Conservation (phyloP, 768 basidiomycete genomes). For the Lentinus brumalis region DNA sequence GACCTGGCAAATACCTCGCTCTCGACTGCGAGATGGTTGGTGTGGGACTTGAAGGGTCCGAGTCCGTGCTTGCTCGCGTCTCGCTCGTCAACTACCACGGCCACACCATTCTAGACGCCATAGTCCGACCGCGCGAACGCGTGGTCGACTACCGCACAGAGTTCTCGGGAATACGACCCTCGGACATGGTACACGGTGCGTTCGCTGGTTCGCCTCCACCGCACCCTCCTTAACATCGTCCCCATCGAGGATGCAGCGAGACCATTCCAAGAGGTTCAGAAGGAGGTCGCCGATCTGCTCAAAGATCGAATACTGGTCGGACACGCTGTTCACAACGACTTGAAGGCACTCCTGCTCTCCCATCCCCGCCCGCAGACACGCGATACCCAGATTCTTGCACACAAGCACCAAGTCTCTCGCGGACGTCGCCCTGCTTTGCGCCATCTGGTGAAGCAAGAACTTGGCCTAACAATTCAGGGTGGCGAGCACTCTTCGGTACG, state of each 20-base stretch:
- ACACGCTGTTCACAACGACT: conserved; percentile 89
- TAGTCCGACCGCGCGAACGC: conserved; percentile 82
- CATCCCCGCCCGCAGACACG: conserved; percentile 56
- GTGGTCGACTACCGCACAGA: conserved; percentile 94
- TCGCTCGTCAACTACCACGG: conserved; percentile 91
- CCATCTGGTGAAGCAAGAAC: conserved; percentile 75
- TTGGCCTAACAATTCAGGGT: conserved; percentile 77
- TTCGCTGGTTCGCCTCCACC: conserved; percentile 2
- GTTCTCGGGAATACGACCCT: conserved; percentile 79
- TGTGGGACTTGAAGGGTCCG: conserved; percentile 78
- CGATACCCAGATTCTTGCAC: conserved; percentile 69
- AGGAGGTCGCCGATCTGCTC: conserved; percentile 72
- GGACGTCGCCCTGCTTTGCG: conserved; percentile 75
- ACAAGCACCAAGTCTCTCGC: conserved; percentile 60
- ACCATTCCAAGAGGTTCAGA: conserved; percentile 78
- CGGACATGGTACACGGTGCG: conserved; percentile 72
- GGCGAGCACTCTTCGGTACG: conserved; percentile 92
- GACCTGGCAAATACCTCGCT: conserved; percentile 72
- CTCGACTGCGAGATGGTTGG: conserved; percentile 99
- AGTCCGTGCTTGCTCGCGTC: conserved; percentile 87
- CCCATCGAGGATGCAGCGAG: conserved; percentile 50
- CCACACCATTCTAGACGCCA: conserved; percentile 75
- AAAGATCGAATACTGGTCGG: conserved; percentile 83
- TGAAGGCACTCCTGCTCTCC: conserved; percentile 47
- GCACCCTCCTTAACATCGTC: too few species aligned